phyloP scores from a whole-genome alignment of 306 rosid genomes.

The Canavalia gladiata region DNA sequence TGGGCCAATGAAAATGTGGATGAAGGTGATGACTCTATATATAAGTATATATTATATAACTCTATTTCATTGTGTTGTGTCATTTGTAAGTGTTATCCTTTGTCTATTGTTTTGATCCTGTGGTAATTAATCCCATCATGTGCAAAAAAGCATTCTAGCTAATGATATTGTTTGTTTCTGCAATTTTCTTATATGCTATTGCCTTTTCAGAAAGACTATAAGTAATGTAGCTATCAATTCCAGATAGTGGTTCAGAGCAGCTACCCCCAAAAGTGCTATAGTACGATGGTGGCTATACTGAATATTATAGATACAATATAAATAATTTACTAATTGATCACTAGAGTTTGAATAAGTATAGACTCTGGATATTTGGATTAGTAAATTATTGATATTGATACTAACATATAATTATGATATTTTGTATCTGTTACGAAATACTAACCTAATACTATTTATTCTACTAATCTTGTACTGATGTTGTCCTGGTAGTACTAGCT shows the following conservation, averaged over 20 bases:
- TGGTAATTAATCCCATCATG: neutral
- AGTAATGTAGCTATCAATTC: constrained; percentile 1
- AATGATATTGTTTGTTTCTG: constrained; percentile 27
- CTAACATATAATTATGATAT: neutral
- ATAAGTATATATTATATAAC: neutral
- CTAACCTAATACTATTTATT: constrained; percentile 1
- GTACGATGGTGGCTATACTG: neutral
- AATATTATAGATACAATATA: neutral
- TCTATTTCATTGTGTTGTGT: constrained; percentile 25
- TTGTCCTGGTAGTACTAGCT: neutral
- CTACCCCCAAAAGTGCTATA: neutral
- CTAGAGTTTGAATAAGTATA: neutral
- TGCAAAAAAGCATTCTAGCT: neutral
- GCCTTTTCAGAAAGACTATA: constrained; percentile 10
- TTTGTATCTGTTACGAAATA: neutral
- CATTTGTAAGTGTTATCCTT: constrained; percentile 15
- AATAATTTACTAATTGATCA: neutral
- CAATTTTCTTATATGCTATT: constrained; percentile 25
- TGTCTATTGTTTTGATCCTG: constrained; percentile 21
- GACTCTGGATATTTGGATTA: neutral
- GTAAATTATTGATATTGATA: constrained; percentile 8
- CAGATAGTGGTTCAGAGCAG: neutral
- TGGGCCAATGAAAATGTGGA: constrained; percentile 91
- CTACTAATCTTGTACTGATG: constrained; percentile 14
- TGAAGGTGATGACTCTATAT: constrained; percentile 67